A percentile compares a stretch with the other conserved stretches of the same genome.
These are phyloP conservation scores for Fusarium sp. DNA, from an alignment of 2,329 filamentous ascomycete species.

Conservation along the genomic window DNA sequence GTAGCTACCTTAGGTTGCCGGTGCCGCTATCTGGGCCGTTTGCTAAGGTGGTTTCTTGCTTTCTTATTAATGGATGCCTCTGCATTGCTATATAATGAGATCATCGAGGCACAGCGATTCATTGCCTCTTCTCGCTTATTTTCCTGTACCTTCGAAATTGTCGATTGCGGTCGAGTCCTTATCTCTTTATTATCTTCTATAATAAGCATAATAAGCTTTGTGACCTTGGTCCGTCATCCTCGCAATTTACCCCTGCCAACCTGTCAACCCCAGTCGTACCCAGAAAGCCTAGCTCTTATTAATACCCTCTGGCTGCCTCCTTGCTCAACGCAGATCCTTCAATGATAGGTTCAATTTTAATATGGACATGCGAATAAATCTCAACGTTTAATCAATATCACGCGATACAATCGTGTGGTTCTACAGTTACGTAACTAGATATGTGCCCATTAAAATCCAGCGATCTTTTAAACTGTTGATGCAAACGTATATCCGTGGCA, in stretches of 20 bases:
- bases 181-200: neutral
- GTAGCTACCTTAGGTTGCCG: too few relatives aligned
- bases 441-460: slow-evolving; percentile 1
- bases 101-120: slow-evolving; percentile 4
- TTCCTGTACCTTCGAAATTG: neutral
- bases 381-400: slow-evolving; percentile 35
- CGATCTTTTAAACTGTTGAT: neutral
- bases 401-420: slow-evolving; percentile 28
- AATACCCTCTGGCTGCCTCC: slow-evolving; percentile 33
- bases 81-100: slow-evolving; percentile 20
- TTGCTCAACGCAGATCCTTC: slow-evolving; percentile 25
- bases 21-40: slow-evolving; percentile 16
- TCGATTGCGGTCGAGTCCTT: neutral
- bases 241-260: slow-evolving; percentile 15
- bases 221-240: slow-evolving; percentile 10
- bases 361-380: slow-evolving; percentile 19
- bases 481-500: neutral
- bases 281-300: slow-evolving; percentile 17
- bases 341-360: slow-evolving; percentile 10
- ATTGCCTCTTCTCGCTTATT: neutral
- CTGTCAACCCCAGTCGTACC: slow-evolving; percentile 13
- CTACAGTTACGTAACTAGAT: slow-evolving; percentile 11
- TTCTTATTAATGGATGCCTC: neutral
- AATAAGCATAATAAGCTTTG: neutral
- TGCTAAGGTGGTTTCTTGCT: slow-evolving; percentile 9